phyloP scores from a whole-genome alignment of 495 filamentous ascomycete genomes.

The Penicillium cinerascens region DNA sequence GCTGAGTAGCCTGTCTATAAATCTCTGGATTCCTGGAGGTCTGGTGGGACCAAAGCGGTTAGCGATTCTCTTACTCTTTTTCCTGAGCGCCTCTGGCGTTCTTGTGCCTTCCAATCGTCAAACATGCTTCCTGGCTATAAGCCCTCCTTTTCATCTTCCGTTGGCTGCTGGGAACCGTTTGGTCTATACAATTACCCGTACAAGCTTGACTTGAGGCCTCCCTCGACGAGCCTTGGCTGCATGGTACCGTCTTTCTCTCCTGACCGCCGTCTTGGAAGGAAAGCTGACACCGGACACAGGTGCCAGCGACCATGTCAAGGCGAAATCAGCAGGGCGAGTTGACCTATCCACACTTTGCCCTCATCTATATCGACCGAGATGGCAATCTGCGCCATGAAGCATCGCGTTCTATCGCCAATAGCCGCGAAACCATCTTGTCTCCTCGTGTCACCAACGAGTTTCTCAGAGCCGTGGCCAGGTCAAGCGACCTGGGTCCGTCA shows the following conservation, averaged over 20 bases:
- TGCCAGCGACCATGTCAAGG: constrained; percentile 25
- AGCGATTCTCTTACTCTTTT: not conserved
- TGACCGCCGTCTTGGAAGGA: not conserved
- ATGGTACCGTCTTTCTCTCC: constrained; percentile 10
- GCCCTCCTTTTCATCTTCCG: constrained; percentile 6
- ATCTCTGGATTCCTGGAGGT: constrained; percentile 13
- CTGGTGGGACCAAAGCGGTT: constrained; percentile 8
- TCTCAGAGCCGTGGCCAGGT: constrained; percentile 33
- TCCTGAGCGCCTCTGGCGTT: not conserved
- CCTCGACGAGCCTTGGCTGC: constrained; percentile 1
- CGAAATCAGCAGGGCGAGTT: constrained; percentile 21
- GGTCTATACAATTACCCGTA: not conserved
- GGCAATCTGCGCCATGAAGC: constrained; percentile 37
- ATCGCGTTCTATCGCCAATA: constrained; percentile 32
- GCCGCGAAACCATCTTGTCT: constrained; percentile 32
- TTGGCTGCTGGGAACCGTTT: constrained; percentile 3
- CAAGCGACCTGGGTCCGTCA: constrained; percentile 14
- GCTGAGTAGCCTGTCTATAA: constrained; percentile 16
- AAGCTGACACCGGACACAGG: constrained; percentile 6
- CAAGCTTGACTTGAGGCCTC: constrained; percentile 3
- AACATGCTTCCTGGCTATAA: constrained; percentile 18
- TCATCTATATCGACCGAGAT: constrained; percentile 37
- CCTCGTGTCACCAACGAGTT: constrained; percentile 35
- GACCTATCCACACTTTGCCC: constrained; percentile 33
- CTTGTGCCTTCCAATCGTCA: not conserved